phyloP scores from a whole-genome alignment of 1,139 yeast species.

The Kurtzmaniella quercitrusa region DNA sequence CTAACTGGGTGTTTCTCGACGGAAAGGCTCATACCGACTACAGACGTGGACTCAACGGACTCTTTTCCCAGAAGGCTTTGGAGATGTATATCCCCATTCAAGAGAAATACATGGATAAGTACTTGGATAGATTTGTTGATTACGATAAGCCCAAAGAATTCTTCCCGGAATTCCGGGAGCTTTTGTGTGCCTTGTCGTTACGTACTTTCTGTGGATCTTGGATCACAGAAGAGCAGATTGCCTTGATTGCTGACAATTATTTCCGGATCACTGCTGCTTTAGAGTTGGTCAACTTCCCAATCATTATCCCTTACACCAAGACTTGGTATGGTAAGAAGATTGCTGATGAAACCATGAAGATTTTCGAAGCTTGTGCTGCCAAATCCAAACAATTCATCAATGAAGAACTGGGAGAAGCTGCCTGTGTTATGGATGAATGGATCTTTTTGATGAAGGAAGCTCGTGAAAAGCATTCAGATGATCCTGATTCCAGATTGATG shows the following conservation, averaged over 20 bases:
- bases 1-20: slow-evolving; percentile 96
- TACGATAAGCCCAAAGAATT: slow-evolving; percentile 63
- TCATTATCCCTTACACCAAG: slow-evolving; percentile 90
- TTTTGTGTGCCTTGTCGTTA: slow-evolving; percentile 89
- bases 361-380: slow-evolving; percentile 83
- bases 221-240: slow-evolving; percentile 85
- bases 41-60: slow-evolving; percentile 83
- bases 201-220: slow-evolving; percentile 95
- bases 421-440: slow-evolving; percentile 96
- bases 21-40: slow-evolving; percentile 94
- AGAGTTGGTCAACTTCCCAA: slow-evolving; percentile 96
- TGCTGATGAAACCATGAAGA: slow-evolving; percentile 90
- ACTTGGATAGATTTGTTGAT: slow-evolving; percentile 62
- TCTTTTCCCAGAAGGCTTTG: slow-evolving; percentile 81
- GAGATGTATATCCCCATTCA: slow-evolving; percentile 79
- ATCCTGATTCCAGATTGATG: slow-evolving; percentile 49
- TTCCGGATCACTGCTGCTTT: slow-evolving; percentile 89
- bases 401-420: slow-evolving; percentile 71
- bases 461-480: slow-evolving; percentile 45
- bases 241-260: slow-evolving; percentile 85
- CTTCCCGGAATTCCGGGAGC: slow-evolving; percentile 92
- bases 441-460: slow-evolving; percentile 78
- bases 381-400: slow-evolving; percentile 73
- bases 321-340: slow-evolving; percentile 96
- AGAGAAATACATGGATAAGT: slow-evolving; percentile 77